phyloP scores from a whole-genome alignment of 1,284 basidiomycete genomes.

The Lignosus rhinocerotis region DNA sequence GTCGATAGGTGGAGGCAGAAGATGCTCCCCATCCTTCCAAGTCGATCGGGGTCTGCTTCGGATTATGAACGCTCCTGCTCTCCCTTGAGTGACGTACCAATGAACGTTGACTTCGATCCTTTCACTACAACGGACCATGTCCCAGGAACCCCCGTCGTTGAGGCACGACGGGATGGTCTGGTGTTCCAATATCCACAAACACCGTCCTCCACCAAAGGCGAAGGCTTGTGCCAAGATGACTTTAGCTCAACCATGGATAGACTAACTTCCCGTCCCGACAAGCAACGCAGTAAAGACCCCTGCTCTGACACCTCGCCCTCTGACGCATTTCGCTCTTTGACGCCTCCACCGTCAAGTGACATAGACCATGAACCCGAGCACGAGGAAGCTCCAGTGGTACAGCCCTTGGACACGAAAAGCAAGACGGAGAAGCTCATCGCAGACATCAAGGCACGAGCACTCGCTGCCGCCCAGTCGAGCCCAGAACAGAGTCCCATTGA shows the following conservation, averaged over 20 bases:
- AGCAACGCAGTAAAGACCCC: background rate
- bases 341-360: conserved; percentile 41
- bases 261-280: conserved; percentile 6
- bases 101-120: conserved; percentile 31
- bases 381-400: conserved; percentile 36
- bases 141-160: conserved; percentile 3
- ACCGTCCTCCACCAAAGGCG: conserved; percentile 23
- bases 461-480: conserved; percentile 41
- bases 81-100: conserved; percentile 9
- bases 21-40: conserved; percentile 10
- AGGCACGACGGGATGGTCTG: background rate
- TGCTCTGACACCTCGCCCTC: conserved; percentile 1
- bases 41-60: conserved; percentile 5
- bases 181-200: conserved; percentile 9
- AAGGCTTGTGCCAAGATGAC: conserved; percentile 10
- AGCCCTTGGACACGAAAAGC: conserved; percentile 39
- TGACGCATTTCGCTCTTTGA: conserved; percentile 30
- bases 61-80: conserved; percentile 9
- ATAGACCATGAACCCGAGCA: conserved; percentile 26
- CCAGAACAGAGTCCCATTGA: conserved; percentile 33
- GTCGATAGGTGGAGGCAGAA: conserved; percentile 45
- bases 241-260: background rate
- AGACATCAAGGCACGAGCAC: conserved; percentile 53
- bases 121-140: background rate
- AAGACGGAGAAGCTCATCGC: conserved; percentile 63